phyloP scores from a whole-genome alignment of 2,329 filamentous ascomycete species.

The Diaporthe caulivora region DNA sequence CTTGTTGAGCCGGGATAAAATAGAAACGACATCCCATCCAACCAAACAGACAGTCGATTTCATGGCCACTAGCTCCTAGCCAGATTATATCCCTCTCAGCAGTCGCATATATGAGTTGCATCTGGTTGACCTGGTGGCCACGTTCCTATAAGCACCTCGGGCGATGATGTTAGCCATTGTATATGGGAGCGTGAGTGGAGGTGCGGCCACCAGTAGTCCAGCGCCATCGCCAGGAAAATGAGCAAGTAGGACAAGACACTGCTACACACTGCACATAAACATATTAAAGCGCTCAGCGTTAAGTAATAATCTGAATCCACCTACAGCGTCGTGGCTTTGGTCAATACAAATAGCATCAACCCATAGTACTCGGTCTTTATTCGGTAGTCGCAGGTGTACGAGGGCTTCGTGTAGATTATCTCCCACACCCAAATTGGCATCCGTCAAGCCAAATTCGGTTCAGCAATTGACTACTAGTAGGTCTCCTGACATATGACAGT shows the following conservation, averaged over 20 bases:
- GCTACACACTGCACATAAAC: too few relatives aligned
- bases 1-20: too few relatives aligned
- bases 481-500: neutral
- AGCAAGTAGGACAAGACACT: too few relatives aligned
- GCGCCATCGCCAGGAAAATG: too few relatives aligned
- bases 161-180: too few relatives aligned
- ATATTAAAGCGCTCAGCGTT: too few relatives aligned
- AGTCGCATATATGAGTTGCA: neutral
- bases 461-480: neutral
- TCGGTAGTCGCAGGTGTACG: neutral
- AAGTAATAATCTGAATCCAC: too few relatives aligned
- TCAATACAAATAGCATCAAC: conserved; percentile 1
- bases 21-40: too few relatives aligned
- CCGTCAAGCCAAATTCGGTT: neutral
- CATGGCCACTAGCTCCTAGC: neutral
- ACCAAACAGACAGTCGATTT: neutral
- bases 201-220: too few relatives aligned
- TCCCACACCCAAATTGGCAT: neutral
- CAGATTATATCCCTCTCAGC: neutral
- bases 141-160: neutral
- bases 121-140: conserved; percentile 3
- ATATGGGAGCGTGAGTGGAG: too few relatives aligned
- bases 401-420: neutral
- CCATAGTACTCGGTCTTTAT: neutral
- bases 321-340: neutral